Conservation (phyloP, 1,284 basidiomycete genomes). For the Clitocybe nebularis region DNA sequence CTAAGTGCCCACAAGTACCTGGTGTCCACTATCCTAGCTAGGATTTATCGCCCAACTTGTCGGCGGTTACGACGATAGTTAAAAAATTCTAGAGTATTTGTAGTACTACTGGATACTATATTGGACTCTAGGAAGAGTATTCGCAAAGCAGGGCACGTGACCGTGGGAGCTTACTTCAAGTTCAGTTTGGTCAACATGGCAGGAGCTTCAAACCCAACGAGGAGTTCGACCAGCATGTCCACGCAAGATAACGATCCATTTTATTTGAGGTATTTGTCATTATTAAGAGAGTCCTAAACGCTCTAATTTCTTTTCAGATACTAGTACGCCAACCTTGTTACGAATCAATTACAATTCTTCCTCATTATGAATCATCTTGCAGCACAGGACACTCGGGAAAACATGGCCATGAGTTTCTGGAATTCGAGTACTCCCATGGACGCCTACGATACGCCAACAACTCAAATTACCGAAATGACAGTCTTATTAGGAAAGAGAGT, state of each 20-base stretch:
- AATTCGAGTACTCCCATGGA: constrained; percentile 97
- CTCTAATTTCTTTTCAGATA: constrained; percentile 51
- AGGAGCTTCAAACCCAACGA: too few relatives aligned
- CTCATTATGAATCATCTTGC: constrained; percentile 13
- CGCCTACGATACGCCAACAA: constrained; percentile 98
- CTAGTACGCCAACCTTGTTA: constrained; percentile 49
- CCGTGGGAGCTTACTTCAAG: constrained; percentile 5
- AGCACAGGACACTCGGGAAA: constrained; percentile 95
- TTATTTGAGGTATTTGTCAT: constrained; percentile 67
- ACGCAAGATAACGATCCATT: constrained; percentile 43
- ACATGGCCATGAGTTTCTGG: constrained; percentile 96
- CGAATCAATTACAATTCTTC: background rate
- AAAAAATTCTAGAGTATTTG: too few relatives aligned
- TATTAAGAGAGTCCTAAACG: background rate
- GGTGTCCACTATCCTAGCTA: too few relatives aligned
- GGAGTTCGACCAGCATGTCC: constrained; percentile 34
- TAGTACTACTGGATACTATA: too few relatives aligned
- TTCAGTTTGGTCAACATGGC: too few relatives aligned
- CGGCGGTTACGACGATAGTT: too few relatives aligned
- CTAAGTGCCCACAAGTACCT: too few relatives aligned
- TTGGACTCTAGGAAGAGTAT: background rate
- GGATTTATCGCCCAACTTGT: too few relatives aligned
- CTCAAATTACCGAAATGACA: constrained; percentile 98
- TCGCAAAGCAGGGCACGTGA: constrained; percentile 9
- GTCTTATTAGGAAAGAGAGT: constrained; percentile 98